Conservation (phyloP, 2,329 filamentous ascomycete species). For the Fusarium buharicum region DNA sequence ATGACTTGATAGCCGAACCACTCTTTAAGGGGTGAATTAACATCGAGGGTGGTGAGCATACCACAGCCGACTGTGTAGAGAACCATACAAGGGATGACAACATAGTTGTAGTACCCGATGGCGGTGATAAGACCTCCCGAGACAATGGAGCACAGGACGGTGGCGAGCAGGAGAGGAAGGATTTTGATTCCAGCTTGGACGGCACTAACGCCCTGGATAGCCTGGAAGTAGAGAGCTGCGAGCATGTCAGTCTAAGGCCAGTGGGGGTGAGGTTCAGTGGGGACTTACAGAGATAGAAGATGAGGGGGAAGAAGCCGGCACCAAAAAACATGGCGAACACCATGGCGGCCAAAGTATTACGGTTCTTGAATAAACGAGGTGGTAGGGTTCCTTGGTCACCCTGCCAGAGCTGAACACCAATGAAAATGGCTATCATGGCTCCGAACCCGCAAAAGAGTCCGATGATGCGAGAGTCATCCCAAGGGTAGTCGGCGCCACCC, state of each 20-base stretch:
- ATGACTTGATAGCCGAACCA: slow-evolving; percentile 71
- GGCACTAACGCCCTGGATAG: slow-evolving; percentile 62
- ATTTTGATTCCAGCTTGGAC: slow-evolving; percentile 66
- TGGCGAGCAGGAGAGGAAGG: slow-evolving; percentile 63
- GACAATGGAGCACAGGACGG: slow-evolving; percentile 59
- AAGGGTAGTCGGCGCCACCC: slow-evolving; percentile 64
- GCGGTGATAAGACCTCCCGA: slow-evolving; percentile 56
- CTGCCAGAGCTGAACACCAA: slow-evolving; percentile 57
- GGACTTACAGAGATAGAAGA: slow-evolving; percentile 63
- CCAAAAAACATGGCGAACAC: slow-evolving; percentile 62
- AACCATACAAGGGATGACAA: slow-evolving; percentile 56
- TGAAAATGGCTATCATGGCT: slow-evolving; percentile 58
- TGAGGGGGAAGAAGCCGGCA: slow-evolving; percentile 62
- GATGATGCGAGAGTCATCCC: slow-evolving; percentile 60
- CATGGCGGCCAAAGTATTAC: slow-evolving; percentile 55
- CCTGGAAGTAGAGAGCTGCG: slow-evolving; percentile 63
- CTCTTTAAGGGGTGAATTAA: slow-evolving; percentile 56
- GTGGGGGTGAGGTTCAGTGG: not conserved
- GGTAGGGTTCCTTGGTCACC: slow-evolving; percentile 59
- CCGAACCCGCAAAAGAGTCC: slow-evolving; percentile 63
- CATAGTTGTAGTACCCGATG: slow-evolving; percentile 55
- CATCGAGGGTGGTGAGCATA: slow-evolving; percentile 64
- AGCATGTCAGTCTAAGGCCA: slow-evolving; percentile 22
- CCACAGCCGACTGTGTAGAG: slow-evolving; percentile 60
- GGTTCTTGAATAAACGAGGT: slow-evolving; percentile 57